Base-by-base conservation (phyloP, 345 rosid genomes). In the Odontarrhena argentea region DNA sequence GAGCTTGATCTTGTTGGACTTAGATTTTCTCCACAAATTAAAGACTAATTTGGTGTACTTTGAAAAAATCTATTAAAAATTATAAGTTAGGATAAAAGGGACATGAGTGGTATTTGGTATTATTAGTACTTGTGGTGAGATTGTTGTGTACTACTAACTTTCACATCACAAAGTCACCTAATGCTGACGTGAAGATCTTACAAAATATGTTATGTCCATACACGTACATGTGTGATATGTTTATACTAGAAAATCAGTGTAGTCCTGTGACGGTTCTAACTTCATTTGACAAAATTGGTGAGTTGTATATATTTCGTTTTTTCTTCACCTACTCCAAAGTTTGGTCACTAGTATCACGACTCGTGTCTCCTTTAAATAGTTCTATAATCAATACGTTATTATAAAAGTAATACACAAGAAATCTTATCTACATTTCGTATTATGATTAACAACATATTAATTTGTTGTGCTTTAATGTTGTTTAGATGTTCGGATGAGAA, bases 401-500 rank as follows among this genome's bases (percentile, higher is more conserved):
- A 18, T 22, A 47, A 18, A 3, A 53, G 64, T 71, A 28, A 7
- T 54, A 57, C 28, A 58, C 71, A 73, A 65, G 71, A 58, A 50
- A 50, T 14, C 34, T 2, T 58, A 25, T 56, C 38, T 38, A 41
- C 60, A 48, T 63, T 55, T 55, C 38, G 44, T 72, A 55, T 9
- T 26, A 15, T 48, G 30, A 22, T 49, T 72, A 63, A 41, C 60
- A 63, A 41, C 60, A 34, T 41, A 28, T 67, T 45, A 3, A 22
- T 6, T 30, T 10, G 11, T 22, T 28, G 10, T 3, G 5, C 3
- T 32, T 38, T 2, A 9, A 30, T 48, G 24, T 32, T 26, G 43
- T 60, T 55, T 78, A 91, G 99, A 84, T 91, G 97, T 59, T 83
- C 89, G 1, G 97, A 94, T 70, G 99, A 91, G 81, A 87, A 74